A percentile compares a stretch with the other conserved stretches of the same genome.
phyloP scores from a whole-genome alignment of 306 rosid genomes.

The Vigna nakashimae region DNA sequence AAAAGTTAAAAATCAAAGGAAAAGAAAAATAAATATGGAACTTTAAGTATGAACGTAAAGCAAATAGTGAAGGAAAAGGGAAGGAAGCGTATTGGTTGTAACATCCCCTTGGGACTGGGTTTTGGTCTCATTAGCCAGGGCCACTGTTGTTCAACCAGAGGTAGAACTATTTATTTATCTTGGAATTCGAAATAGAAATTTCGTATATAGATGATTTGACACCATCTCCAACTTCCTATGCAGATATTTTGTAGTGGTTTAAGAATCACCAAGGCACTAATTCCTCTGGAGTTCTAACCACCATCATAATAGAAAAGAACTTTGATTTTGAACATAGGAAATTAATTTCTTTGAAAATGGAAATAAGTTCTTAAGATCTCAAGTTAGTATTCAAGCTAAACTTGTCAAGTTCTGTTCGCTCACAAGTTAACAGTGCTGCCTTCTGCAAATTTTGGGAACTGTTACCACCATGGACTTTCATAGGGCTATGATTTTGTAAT shows the following conservation, averaged over 20 bases:
- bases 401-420: background rate
- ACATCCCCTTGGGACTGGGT: background rate
- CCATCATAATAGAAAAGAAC: background rate
- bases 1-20: background rate
- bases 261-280: background rate
- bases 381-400: conserved; percentile 20
- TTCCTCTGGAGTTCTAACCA: background rate
- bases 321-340: background rate
- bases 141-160: too few species aligned
- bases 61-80: background rate
- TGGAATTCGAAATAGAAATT: too few species aligned
- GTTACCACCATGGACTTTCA: conserved; percentile 20
- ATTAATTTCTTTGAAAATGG: conserved; percentile 19
- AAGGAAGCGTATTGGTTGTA: conserved; percentile 8
- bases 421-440: conserved; percentile 13
- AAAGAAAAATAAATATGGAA: background rate
- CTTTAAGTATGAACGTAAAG: background rate
- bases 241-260: background rate
- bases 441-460: conserved; percentile 33
- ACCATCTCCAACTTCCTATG: too few species aligned
- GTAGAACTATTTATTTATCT: too few species aligned
- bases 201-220: too few species aligned
- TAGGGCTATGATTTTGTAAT: conserved; percentile 23
- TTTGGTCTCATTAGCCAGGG: too few species aligned
- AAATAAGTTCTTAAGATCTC: background rate